These are phyloP conservation scores for Solanum pimpinellifolium DNA, from an alignment of 257 asterid genomes.

Conservation along the genomic window DNA sequence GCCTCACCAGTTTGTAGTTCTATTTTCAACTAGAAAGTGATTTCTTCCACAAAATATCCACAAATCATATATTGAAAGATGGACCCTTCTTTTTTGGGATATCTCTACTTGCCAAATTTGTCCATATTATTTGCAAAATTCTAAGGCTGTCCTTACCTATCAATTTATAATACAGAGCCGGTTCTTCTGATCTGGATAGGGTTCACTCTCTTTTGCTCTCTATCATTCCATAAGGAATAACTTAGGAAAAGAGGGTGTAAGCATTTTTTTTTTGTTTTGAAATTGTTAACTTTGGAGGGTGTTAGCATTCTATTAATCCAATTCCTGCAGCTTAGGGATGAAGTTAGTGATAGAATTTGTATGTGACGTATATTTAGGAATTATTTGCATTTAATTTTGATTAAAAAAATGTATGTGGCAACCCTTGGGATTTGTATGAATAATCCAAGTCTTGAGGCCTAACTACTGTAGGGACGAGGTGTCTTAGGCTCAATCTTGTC, in stretches of 20 bases:
- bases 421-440: not conserved
- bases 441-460: not conserved
- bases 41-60: not conserved
- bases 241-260: not conserved
- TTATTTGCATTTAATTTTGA: not conserved
- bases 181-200: not conserved
- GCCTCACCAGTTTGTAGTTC: not conserved
- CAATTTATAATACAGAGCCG: not conserved
- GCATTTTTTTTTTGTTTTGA: not conserved
- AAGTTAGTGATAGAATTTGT: not conserved
- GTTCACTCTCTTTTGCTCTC: not conserved
- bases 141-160: not conserved
- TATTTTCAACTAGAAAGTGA: not conserved
- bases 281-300: not conserved
- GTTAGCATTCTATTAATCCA: not conserved
- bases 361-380: not conserved
- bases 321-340: not conserved
- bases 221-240: not conserved
- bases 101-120: not conserved
- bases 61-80: not conserved
- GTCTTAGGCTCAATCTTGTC: not conserved
- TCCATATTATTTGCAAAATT: not conserved
- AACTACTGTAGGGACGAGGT: not conserved
- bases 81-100: not conserved
- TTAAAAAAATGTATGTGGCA: not conserved